Percentiles rank a stretch among this genome's conserved stretches.
Evolutionary conservation across 2,329 filamentous ascomycete genomes (phyloP).

Genomic region (Chalaropsis ovoidea): DNA sequence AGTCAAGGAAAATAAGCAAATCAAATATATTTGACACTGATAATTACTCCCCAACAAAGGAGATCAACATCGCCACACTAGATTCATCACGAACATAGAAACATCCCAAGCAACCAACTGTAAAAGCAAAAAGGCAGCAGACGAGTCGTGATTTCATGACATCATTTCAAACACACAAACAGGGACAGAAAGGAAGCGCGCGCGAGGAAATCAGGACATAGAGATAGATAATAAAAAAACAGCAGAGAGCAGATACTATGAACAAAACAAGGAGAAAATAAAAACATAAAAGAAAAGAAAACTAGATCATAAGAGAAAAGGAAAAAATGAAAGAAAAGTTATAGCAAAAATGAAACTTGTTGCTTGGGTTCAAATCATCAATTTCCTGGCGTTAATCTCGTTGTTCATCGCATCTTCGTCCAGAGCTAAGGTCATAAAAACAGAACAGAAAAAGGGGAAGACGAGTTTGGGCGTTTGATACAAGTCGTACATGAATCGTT

Average conservation of each 20-base stretch:
- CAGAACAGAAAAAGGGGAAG: not conserved
- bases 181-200: not conserved
- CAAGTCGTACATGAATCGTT: conserved; percentile 20
- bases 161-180: conserved; percentile 1
- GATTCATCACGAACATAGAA: not conserved
- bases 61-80: not conserved
- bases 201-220: not conserved
- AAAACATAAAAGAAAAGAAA: not conserved
- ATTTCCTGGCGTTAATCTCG: conserved; percentile 2
- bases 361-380: conserved; percentile 8
- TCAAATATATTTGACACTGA: not conserved
- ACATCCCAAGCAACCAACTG: not conserved
- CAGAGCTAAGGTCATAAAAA: conserved; percentile 13
- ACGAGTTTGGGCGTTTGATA: not conserved
- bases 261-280: not conserved
- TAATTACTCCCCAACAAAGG: not conserved
- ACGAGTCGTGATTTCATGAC: conserved; percentile 5
- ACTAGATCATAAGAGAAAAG: conserved; percentile 2
- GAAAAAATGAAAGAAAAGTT: not conserved
- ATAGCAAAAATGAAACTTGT: not conserved
- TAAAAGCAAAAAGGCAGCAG: not conserved
- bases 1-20: not conserved
- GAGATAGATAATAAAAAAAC: not conserved
- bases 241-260: conserved; percentile 14
- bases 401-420: conserved; percentile 8